Percentiles rank a stretch among this genome's conserved stretches.
phyloP scores from a whole-genome alignment of 495 filamentous ascomycete species.

The Penicillium psychrofluorescens region DNA sequence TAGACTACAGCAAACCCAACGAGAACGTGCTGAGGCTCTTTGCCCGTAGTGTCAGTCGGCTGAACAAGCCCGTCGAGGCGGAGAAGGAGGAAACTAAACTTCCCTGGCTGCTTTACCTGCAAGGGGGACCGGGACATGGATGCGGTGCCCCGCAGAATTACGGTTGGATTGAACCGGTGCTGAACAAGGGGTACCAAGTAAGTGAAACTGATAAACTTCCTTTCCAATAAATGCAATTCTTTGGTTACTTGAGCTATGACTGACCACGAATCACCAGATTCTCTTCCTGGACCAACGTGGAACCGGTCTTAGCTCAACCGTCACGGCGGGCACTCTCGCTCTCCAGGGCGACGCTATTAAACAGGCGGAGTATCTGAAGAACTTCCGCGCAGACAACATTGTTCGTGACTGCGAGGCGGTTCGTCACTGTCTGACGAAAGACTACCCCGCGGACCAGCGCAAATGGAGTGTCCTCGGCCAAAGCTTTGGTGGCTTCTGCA shows the following conservation, averaged over 20 bases:
- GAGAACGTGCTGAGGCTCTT: conserved; percentile 64
- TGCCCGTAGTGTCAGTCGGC: conserved; percentile 60
- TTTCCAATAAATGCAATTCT: too few relatives aligned
- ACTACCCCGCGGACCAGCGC: conserved; percentile 60
- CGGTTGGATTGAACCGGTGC: conserved; percentile 55
- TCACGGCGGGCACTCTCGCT: conserved; percentile 63
- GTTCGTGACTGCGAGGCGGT: conserved; percentile 87
- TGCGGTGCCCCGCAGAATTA: conserved; percentile 66
- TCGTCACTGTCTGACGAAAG: conserved; percentile 59
- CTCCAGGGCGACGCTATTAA: conserved; percentile 51
- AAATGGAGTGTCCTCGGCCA: conserved; percentile 86
- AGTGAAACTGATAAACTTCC: neutral
- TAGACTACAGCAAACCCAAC: conserved; percentile 60
- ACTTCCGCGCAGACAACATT: conserved; percentile 83
- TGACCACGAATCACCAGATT: conserved; percentile 36
- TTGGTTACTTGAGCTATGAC: too few relatives aligned
- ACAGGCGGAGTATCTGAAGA: conserved; percentile 77
- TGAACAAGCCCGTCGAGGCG: conserved; percentile 54
- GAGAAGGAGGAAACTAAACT: conserved; percentile 43
- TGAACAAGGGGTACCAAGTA: conserved; percentile 71
- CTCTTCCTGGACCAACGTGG: conserved; percentile 85
- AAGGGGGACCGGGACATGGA: conserved; percentile 74
- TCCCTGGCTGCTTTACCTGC: conserved; percentile 59
- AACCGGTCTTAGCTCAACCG: conserved; percentile 73
- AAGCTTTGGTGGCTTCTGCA: conserved; percentile 86